phyloP scores from a whole-genome alignment of 2,329 filamentous ascomycete genomes.

The Colletotrichum zoysiae region DNA sequence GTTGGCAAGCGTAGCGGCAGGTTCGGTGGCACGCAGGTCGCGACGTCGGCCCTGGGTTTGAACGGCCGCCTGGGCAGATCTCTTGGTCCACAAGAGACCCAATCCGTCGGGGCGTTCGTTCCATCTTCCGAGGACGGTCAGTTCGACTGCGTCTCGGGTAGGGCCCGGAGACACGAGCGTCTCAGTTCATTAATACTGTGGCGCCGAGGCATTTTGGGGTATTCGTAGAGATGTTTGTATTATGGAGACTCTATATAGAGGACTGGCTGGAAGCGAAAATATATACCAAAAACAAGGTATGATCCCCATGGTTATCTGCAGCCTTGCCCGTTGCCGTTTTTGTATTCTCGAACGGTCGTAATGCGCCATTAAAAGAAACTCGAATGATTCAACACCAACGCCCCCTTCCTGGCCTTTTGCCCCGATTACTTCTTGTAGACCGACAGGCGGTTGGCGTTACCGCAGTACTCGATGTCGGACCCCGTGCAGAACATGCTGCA shows the following conservation, averaged over 20 bases:
- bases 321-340: not conserved
- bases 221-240: not conserved
- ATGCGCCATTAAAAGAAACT: not conserved
- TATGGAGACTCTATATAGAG: not conserved
- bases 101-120: too few relatives aligned
- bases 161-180: too few relatives aligned
- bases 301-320: not conserved
- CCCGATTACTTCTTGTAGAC: conserved; percentile 49
- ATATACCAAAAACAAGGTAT: not conserved
- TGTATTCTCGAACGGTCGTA: not conserved
- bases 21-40: too few relatives aligned
- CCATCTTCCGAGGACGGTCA: not conserved
- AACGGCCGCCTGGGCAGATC: too few relatives aligned
- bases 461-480: conserved; percentile 54
- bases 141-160: not conserved
- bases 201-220: accelerated
- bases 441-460: conserved; percentile 54
- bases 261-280: not conserved
- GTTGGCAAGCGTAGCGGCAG: too few relatives aligned
- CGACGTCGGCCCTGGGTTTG: too few relatives aligned
- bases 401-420: not conserved
- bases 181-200: not conserved
- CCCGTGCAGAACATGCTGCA: conserved; percentile 59
- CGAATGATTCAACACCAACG: not conserved
- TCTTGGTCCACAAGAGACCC: too few relatives aligned